Conservation (phyloP, 345 rosid species). For the Populus deltoides region DNA sequence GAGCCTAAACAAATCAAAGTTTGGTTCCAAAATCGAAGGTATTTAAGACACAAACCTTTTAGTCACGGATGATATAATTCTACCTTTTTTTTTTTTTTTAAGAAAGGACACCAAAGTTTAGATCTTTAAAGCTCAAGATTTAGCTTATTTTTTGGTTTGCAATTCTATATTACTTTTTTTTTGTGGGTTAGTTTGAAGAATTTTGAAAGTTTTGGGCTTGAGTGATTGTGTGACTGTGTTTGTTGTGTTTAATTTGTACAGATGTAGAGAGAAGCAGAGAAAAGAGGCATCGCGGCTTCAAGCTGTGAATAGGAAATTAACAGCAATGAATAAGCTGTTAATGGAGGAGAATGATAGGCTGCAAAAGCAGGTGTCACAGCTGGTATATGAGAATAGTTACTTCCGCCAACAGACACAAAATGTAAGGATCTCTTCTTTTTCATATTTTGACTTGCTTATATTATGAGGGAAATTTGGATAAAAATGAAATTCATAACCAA, state of each 20-base stretch:
- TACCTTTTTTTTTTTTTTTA: background rate
- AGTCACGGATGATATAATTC: background rate
- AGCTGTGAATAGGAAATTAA: constrained; percentile 88
- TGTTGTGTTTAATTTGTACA: constrained; percentile 14
- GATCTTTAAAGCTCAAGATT: background rate
- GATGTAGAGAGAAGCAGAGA: constrained; percentile 98
- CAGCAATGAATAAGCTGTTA: constrained; percentile 94
- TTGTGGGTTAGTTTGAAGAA: background rate
- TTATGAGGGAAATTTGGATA: background rate
- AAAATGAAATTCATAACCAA: background rate
- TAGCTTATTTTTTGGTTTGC: background rate
- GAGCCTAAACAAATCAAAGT: constrained; percentile 99
- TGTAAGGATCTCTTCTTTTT: constrained; percentile 31
- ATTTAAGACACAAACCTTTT: background rate
- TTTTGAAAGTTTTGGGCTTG: background rate
- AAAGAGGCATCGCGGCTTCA: constrained; percentile 97
- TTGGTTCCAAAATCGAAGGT: constrained; percentile 99
- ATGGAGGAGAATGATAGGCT: constrained; percentile 99
- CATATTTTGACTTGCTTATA: background rate
- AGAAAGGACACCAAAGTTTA: background rate
- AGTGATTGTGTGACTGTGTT: background rate
- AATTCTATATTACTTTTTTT: background rate
- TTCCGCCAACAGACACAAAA: constrained; percentile 93
- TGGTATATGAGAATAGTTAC: constrained; percentile 94
- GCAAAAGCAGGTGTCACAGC: constrained; percentile 96